phyloP scores from a whole-genome alignment of 768 basidiomycete genomes.

The Saitozyma sp. region DNA sequence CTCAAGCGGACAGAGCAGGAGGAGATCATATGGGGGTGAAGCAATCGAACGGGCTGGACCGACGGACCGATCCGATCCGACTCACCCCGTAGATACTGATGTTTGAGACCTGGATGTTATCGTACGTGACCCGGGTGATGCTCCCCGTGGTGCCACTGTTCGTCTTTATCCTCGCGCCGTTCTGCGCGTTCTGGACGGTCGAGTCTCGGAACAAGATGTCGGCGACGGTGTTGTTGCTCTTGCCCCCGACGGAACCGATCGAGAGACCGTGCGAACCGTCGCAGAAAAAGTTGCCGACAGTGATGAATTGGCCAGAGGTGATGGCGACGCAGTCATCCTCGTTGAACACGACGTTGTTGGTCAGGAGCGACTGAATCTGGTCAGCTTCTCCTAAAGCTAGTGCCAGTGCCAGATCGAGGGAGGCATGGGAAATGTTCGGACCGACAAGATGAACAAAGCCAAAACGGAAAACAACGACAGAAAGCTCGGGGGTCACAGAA shows the following conservation, averaged over 20 bases:
- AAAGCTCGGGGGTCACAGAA: neutral
- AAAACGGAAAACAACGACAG: too few relatives aligned
- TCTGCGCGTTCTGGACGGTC: neutral
- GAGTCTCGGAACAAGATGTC: neutral
- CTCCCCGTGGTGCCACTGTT: neutral
- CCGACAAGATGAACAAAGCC: too few relatives aligned
- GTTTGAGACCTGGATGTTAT: neutral
- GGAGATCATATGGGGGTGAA: too few relatives aligned
- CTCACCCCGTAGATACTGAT: slow-evolving; percentile 1
- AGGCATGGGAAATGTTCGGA: too few relatives aligned
- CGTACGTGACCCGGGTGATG: neutral
- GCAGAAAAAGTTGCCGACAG: neutral
- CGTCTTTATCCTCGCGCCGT: neutral
- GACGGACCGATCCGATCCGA: neutral
- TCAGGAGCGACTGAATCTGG: too few relatives aligned
- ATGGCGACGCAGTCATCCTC: slow-evolving; percentile 3
- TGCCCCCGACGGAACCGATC: neutral
- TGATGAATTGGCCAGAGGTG: neutral
- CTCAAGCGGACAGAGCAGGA: too few relatives aligned
- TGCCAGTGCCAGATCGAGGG: too few relatives aligned
- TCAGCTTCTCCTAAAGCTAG: too few relatives aligned
- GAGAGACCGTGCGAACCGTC: neutral
- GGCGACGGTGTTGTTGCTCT: neutral
- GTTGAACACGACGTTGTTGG: slow-evolving; percentile 3
- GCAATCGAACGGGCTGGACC: neutral